Evolutionary conservation across 2,329 filamentous ascomycete species (phyloP), one percentile per base, ranked within the genome.

Genomic region (Alternaria brassicae): DNA sequence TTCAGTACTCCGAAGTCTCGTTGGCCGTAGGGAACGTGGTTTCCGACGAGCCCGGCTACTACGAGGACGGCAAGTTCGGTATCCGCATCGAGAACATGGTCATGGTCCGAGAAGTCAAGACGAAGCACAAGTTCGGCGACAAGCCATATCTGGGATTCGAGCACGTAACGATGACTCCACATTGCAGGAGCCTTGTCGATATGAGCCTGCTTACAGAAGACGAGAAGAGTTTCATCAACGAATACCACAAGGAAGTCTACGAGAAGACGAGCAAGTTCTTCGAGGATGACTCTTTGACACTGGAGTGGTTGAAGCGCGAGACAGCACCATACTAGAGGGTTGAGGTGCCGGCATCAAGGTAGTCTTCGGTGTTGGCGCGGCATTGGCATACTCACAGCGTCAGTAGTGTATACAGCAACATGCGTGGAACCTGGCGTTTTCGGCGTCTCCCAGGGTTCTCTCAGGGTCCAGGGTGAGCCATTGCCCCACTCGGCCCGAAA

Each of bases 31-130:
- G 95, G 42, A 97, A 99, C 71, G 94, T 99, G 39, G 88, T 98
- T 53, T 98, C 94, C 2, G 93, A 97, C 72, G 93, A 99, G 78
- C 95, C 95, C 2, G 95, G 95, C 28, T 99, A 93, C 81, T 99
- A 99, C 77, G 93, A 98, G 78, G 95, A 99, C 71, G 94, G 93
- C 47, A 88, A 88, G 37, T 99, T 96, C 73, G 95, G 95, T 17
- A 95, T 99, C 67, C 90, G 95, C 17, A 97, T 97, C 72, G 95
- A 99, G 80, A 99, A 99, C 77, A 88, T 99, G 71, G 88, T 96
- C 65, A 90, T 98, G 83, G 92, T 96, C 28, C 90, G 87, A 66
- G 93, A 97, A 76, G 89, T 91, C n/a, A 84, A 93, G 78, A 97
- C 94, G 4, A 89, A 89, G 62, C 86, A 96, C 78, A 88, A 89